Base-by-base conservation (phyloP, 2,329 filamentous ascomycete species). In the Ustulina deusta region DNA sequence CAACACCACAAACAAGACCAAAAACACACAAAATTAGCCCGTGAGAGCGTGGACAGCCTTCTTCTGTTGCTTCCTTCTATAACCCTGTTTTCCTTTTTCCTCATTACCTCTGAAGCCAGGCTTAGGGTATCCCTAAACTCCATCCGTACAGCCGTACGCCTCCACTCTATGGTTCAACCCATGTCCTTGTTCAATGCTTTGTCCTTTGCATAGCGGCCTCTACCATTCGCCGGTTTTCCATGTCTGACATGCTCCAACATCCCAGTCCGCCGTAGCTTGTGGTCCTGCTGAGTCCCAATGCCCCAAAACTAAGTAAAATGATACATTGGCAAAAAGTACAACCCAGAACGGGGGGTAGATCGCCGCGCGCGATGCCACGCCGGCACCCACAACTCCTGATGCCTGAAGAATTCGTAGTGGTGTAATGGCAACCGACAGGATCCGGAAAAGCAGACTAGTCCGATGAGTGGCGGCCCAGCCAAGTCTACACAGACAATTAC, bases 111-210 rank as follows among this genome's bases (percentile, higher is more conserved):
- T 59, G 48, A 69, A 62, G 63, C 63, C 69, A 52, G 65, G 61
- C 68, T 70, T 73, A 72, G 71, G 75, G 75, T 76, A 77, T 76
- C 69, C 72, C 66, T 66, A 74, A 74, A 71, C 70, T 72, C 66
- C 71, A 72, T 75, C 73, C 62, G 68, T 74, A 75, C 74, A 76
- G 65, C 73, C 74, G 65, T 74, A 73, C 73, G 70, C 72, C 71
- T 70, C 73, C 70, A 67, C 71, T 71, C 69, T 71, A 72, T 69
- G 52, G 69, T 65, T 56, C 54, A 65, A 72, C 66, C 70, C 72
- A 70, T 74, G 68, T 73, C 71, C 71, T 71, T 72, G 63, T 36
- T 66, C 69, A 62, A 63, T 68, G 60, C 58, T 64, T 66, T 68
- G 40, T 48, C 61, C 65, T 68, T 64, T 64, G 61, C 67, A 66